A percentile compares a stretch with the other conserved stretches of the same genome.
Conservation (phyloP, 75 land plant genomes). For the Pseudotsuga menziesii region DNA sequence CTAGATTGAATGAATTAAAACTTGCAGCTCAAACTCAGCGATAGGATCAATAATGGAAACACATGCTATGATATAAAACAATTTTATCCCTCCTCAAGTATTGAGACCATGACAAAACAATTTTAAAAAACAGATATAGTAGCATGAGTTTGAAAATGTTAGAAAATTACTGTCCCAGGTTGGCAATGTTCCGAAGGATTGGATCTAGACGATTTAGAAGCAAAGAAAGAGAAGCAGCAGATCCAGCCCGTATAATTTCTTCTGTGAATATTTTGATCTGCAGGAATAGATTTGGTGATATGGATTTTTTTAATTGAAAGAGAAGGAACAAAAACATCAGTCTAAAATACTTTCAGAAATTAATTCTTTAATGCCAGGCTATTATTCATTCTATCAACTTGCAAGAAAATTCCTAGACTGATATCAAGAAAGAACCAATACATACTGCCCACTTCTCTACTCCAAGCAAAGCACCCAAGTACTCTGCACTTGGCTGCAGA, state of each 20-base stretch:
- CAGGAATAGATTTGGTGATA: neutral
- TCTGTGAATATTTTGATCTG: slow-evolving; percentile 71
- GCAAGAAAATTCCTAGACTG: neutral
- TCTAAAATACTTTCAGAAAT: neutral
- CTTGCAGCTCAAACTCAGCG: neutral
- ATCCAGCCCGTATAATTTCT: slow-evolving; percentile 57
- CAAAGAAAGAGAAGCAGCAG: slow-evolving; percentile 52
- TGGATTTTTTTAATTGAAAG: neutral
- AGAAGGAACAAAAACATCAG: slow-evolving; percentile 2
- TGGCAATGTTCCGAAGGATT: slow-evolving; percentile 45
- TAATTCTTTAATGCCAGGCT: neutral
- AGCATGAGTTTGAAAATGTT: neutral
- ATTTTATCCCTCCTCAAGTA: neutral
- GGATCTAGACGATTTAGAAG: slow-evolving; percentile 61
- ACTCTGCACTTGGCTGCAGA: slow-evolving; percentile 62
- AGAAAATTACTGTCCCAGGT: slow-evolving; percentile 49
- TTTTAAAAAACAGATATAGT: neutral
- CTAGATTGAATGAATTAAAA: neutral
- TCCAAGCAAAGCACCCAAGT: slow-evolving; percentile 54
- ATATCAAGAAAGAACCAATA: neutral
- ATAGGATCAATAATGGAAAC: neutral
- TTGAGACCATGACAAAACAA: neutral
- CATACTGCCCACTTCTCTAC: slow-evolving; percentile 59
- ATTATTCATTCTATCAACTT: neutral
- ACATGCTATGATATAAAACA: neutral